Evolutionary conservation across 1,284 basidiomycete genomes (phyloP).

Genomic region (Trametes hirsuta): DNA sequence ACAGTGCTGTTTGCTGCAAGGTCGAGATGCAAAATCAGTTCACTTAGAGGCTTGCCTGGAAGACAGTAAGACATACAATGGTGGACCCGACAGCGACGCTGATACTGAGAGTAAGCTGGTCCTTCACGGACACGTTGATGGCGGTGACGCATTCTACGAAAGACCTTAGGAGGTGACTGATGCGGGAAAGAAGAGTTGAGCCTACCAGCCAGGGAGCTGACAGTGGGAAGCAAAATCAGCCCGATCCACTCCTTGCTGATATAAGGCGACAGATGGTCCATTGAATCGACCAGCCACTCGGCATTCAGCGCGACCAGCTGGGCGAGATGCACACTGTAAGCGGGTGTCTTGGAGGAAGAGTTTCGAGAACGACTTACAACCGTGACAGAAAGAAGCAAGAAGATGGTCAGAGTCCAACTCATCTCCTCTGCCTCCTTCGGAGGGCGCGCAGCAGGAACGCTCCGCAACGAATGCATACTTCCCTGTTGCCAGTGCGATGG

Average conservation of each 20-base stretch:
- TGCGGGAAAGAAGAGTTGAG: background rate
- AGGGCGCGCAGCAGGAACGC: background rate
- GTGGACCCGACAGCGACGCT: constrained; percentile 89
- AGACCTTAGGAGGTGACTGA: background rate
- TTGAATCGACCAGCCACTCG: constrained; percentile 82
- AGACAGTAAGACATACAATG: constrained; percentile 60
- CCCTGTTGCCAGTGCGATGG: background rate
- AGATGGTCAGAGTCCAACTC: constrained; percentile 61
- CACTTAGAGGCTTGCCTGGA: constrained; percentile 1
- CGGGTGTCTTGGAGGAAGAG: background rate
- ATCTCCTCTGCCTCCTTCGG: constrained; percentile 41
- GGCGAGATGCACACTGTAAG: background rate
- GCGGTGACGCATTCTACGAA: constrained; percentile 71
- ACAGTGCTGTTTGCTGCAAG: constrained; percentile 84
- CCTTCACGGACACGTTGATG: constrained; percentile 81
- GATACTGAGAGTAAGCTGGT: constrained; percentile 73
- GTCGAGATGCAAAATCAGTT: background rate
- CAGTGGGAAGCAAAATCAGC: constrained; percentile 84
- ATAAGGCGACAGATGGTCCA: constrained; percentile 63
- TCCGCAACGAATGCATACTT: background rate
- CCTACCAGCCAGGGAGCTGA: constrained; percentile 78
- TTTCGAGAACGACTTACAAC: constrained; percentile 47
- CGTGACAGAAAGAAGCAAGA: constrained; percentile 64
- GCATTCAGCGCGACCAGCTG: constrained; percentile 75
- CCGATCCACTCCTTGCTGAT: constrained; percentile 82